Evolutionary conservation across 2,329 filamentous ascomycete species (phyloP).

Genomic region (Camillea tinctor): DNA sequence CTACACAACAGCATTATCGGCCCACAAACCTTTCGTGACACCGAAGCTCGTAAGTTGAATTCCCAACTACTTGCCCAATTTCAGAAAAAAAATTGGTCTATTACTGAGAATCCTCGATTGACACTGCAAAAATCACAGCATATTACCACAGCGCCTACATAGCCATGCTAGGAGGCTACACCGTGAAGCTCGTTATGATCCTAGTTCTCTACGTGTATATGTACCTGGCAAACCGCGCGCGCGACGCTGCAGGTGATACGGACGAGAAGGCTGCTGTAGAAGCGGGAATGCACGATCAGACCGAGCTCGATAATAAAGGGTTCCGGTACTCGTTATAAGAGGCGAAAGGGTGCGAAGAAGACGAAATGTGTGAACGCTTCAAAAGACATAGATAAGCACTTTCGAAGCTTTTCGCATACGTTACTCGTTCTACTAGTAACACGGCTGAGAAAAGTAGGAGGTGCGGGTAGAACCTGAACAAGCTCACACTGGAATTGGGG

Average conservation of each 20-base stretch:
- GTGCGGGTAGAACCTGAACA: too few species aligned
- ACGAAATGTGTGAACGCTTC: too few species aligned
- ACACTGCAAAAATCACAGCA: too few species aligned
- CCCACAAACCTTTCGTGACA: slow-evolving; percentile 29
- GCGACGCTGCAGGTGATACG: slow-evolving; percentile 26
- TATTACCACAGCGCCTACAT: slow-evolving; percentile 33
- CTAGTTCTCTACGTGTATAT: slow-evolving; percentile 31
- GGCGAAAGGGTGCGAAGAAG: too few species aligned
- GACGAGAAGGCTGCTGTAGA: slow-evolving; percentile 31
- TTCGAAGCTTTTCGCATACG: too few species aligned
- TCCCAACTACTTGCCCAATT: neutral
- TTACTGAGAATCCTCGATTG: too few species aligned
- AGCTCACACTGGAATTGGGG: too few species aligned
- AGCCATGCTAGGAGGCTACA: slow-evolving; percentile 33
- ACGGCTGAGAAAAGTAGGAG: too few species aligned
- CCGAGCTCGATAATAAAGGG: slow-evolving; percentile 32
- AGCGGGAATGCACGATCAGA: slow-evolving; percentile 32
- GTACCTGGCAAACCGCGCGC: slow-evolving; percentile 28
- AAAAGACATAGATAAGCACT: too few species aligned
- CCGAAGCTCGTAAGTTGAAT: slow-evolving; percentile 24
- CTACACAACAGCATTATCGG: slow-evolving; percentile 29
- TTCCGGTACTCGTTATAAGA: slow-evolving; percentile 29
- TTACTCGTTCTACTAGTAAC: too few species aligned
- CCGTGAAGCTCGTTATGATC: slow-evolving; percentile 27
- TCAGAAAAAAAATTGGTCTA: too few species aligned